phyloP scores from a whole-genome alignment of 257 asterid genomes.

The Dorcoceras hygrometricum region DNA sequence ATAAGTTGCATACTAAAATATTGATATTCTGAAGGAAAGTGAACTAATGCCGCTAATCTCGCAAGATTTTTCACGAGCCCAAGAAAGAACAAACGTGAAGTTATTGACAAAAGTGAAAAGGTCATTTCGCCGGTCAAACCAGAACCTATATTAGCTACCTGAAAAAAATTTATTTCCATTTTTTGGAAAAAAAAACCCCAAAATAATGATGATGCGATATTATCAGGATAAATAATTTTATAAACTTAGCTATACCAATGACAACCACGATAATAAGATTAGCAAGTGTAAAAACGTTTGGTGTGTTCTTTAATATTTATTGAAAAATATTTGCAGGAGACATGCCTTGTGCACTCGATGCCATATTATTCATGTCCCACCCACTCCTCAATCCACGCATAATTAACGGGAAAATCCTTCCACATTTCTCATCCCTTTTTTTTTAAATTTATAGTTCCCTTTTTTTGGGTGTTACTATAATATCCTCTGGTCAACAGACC shows the following conservation, averaged over 20 bases:
- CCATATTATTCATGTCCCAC: neutral
- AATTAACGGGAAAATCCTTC: neutral
- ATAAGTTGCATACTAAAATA: no score
- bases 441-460: no score
- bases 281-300: neutral
- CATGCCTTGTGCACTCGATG: neutral
- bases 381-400: constrained; percentile 1
- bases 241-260: neutral
- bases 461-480: no score
- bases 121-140: neutral
- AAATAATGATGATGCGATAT: no score
- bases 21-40: no score
- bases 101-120: neutral
- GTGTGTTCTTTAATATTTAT: neutral
- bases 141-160: no score
- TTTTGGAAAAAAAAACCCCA: no score
- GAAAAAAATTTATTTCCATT: no score
- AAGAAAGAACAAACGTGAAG: neutral
- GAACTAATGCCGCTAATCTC: neutral
- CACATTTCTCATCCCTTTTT: neutral
- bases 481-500: no score
- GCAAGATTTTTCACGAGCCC: constrained; percentile 9
- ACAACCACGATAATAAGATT: neutral
- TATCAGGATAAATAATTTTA: no score
- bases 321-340: no score